A percentile compares a stretch with the other conserved stretches of the same genome.
These are phyloP conservation scores for Crucibulum laeve DNA, from an alignment of 768 basidiomycete genomes.

Conservation along the genomic window DNA sequence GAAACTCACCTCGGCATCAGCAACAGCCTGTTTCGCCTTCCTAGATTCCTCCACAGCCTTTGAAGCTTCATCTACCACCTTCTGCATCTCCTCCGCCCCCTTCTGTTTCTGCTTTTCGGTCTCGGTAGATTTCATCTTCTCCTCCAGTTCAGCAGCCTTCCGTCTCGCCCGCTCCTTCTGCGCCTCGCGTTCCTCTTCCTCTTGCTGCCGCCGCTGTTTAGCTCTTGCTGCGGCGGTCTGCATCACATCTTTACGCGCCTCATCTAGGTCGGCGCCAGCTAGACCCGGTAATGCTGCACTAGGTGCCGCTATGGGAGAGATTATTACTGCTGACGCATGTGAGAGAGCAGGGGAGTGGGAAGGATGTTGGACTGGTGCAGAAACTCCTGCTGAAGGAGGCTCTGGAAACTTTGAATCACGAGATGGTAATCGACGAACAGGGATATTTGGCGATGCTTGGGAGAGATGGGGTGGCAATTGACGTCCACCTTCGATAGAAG, in stretches of 20 bases:
- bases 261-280: constrained; percentile 49
- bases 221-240: constrained; percentile 83
- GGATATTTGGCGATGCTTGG: constrained; percentile 23
- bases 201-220: constrained; percentile 70
- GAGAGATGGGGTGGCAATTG: constrained; percentile 59
- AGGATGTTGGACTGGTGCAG: constrained; percentile 21
- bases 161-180: constrained; percentile 75
- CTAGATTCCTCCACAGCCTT: neutral
- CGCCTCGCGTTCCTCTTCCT: constrained; percentile 79
- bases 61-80: constrained; percentile 6
- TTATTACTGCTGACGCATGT: constrained; percentile 29
- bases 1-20: constrained; percentile 9
- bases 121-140: constrained; percentile 47
- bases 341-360: constrained; percentile 43
- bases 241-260: constrained; percentile 73
- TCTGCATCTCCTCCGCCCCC: constrained; percentile 4
- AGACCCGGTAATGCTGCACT: constrained; percentile 25
- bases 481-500: constrained; percentile 36
- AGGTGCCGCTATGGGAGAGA: constrained; percentile 29
- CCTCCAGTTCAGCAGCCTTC: constrained; percentile 78
- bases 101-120: constrained; percentile 27
- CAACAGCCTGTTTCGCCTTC: neutral
- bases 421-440: constrained; percentile 33
- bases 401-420: constrained; percentile 37
- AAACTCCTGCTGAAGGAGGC: constrained; percentile 22